A percentile compares a stretch with the other conserved stretches of the same genome.
These are phyloP conservation scores for Elsinoe ampelina DNA, from an alignment of 2,329 filamentous ascomycete species.

Conservation along the genomic window DNA sequence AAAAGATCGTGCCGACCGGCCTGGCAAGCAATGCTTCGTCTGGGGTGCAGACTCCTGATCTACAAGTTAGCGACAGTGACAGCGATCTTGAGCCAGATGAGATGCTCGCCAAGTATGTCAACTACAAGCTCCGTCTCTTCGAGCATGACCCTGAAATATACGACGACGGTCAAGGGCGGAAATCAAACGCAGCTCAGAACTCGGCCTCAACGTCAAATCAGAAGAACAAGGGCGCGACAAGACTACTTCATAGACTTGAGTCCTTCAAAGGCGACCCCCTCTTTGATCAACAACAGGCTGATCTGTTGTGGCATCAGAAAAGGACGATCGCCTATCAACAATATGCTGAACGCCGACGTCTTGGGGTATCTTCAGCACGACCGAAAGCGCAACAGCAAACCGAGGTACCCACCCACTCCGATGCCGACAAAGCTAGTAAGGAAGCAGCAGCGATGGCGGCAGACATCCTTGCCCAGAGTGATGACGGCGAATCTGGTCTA, in stretches of 20 bases:
- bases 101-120: conserved; percentile 62
- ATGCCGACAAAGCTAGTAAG: conserved; percentile 9
- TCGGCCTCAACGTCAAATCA: neutral
- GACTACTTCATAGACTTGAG: conserved; percentile 63
- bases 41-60: conserved; percentile 19
- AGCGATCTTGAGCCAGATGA: conserved; percentile 43
- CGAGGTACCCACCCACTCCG: neutral
- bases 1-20: neutral
- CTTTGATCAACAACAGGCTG: conserved; percentile 40
- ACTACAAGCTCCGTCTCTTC: conserved; percentile 52
- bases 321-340: conserved; percentile 35
- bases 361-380: conserved; percentile 19
- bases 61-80: conserved; percentile 40
- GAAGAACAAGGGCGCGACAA: conserved; percentile 45
- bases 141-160: conserved; percentile 48
- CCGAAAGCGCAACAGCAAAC: neutral
- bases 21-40: neutral
- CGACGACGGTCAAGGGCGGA: conserved; percentile 28
- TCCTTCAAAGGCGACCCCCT: conserved; percentile 59
- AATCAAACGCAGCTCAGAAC: conserved; percentile 20
- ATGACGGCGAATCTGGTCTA: conserved; percentile 48
- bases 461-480: conserved; percentile 31
- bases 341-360: conserved; percentile 27
- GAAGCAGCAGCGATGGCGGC: conserved; percentile 35
- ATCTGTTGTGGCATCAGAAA: conserved; percentile 37